Evolutionary conservation across 2,329 filamentous ascomycete species (phyloP), one percentile per base, ranked within the genome.

Genomic region (Apiospora kogelbergensis): DNA sequence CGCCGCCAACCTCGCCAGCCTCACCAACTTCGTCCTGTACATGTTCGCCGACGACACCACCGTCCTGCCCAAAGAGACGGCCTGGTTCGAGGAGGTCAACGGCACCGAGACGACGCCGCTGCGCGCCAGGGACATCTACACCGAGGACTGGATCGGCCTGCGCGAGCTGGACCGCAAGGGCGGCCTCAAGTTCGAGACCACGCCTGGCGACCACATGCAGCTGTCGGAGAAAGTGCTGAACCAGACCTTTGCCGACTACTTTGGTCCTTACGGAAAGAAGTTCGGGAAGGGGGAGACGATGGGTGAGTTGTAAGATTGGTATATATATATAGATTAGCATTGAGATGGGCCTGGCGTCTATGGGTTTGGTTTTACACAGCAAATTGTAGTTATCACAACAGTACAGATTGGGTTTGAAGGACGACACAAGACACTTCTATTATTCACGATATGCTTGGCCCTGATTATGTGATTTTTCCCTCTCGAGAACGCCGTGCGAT

Each of bases 91-190:
- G 46, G 94, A 98, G 78, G 91, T 96, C 64, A 94, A 96, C 79
- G 84, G 84, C 42, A 92, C 89, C 3, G 86, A 90, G 70, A 84
- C 90, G 26, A 93, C 89, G 63, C 86, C 86, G 20, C 81, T 99
- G 78, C 85, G 88, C 72, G 87, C 94, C 67, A 85, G 93, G 69
- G 79, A 81, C 37, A 84, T 98, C 1, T 99, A 98, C 80, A 88
- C 87, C 73, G 91, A 98, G 81, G 95, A 99, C 82, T 99, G 96
- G 96, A 83, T 99, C 37, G 96, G 96, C 0, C 83, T 99, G 78
- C 92, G 88, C 79, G 82, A 83, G 74, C 82, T 99, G 76, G 95
- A 98, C 81, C 83, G 91, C 78, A 92, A 92, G 82, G 93, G 91
- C 2, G 93, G 88, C 1, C 82, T 99, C 74, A 86, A 90, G 68